phyloP scores from a whole-genome alignment of 202 grass and related monocot species.

The Setaria viridis region DNA sequence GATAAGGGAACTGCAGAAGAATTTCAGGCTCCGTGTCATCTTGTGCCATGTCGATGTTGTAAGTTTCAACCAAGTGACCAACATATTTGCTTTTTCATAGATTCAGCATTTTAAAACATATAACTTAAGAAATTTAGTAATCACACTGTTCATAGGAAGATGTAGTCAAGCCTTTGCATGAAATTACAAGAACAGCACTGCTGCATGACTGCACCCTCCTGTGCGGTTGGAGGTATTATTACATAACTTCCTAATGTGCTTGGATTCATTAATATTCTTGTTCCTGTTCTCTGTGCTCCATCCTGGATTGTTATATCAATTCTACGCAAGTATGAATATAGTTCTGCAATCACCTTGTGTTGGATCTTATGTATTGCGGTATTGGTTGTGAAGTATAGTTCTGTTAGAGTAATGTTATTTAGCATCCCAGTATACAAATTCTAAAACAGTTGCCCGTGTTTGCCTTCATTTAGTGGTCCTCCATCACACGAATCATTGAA shows the following conservation, averaged over 20 bases:
- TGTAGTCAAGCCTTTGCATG: slow-evolving; percentile 90
- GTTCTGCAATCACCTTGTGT: not conserved
- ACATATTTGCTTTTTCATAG: not conserved
- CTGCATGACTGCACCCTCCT: slow-evolving; percentile 97
- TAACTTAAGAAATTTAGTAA: slow-evolving; percentile 20
- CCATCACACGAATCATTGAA: not conserved
- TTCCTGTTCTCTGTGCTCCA: not conserved
- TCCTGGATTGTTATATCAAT: not conserved
- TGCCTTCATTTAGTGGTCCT: slow-evolving; percentile 14
- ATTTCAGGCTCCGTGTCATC: slow-evolving; percentile 84
- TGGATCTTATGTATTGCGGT: slow-evolving; percentile 11
- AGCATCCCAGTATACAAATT: slow-evolving; percentile 16
- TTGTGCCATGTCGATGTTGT: slow-evolving; percentile 98
- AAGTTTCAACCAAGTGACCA: slow-evolving; percentile 36
- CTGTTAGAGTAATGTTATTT: not conserved
- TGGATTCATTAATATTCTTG: slow-evolving; percentile 35
- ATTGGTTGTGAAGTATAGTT: not conserved
- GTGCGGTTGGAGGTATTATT: slow-evolving; percentile 89
- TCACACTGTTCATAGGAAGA: slow-evolving; percentile 70
- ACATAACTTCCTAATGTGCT: slow-evolving; percentile 29
- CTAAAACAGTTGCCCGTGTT: not conserved
- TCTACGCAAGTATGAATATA: slow-evolving; percentile 17
- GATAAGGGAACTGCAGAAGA: slow-evolving; percentile 91
- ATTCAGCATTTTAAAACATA: slow-evolving; percentile 1
- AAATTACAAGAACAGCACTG: slow-evolving; percentile 88